Evolutionary conservation across 1,284 basidiomycete species (phyloP).

Genomic region (Cutaneotrichosporon dermatis): DNA sequence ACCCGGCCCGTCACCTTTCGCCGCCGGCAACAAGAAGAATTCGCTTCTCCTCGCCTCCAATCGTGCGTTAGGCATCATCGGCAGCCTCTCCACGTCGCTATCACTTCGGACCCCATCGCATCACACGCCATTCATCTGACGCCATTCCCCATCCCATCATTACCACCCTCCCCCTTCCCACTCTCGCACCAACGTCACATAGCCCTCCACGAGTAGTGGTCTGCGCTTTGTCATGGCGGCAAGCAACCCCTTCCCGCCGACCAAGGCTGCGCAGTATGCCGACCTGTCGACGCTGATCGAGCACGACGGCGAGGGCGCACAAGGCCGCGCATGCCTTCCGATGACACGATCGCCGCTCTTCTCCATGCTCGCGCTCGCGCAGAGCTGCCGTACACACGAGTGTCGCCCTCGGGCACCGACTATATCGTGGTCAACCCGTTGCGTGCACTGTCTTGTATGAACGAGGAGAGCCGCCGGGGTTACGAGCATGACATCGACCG

Average conservation of each 20-base stretch:
- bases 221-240: slow-evolving; percentile 6
- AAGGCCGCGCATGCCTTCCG: slow-evolving; percentile 59
- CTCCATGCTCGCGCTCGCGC: slow-evolving; percentile 78
- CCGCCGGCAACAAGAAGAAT: too few species aligned
- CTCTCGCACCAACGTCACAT: too few species aligned
- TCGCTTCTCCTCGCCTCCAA: too few species aligned
- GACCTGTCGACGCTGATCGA: slow-evolving; percentile 16
- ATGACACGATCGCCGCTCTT: slow-evolving; percentile 70
- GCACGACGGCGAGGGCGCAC: not conserved
- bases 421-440: slow-evolving; percentile 80
- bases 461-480: slow-evolving; percentile 58
- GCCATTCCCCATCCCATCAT: too few species aligned
- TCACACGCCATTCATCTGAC: too few species aligned
- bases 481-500: slow-evolving; percentile 25
- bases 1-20: too few species aligned
- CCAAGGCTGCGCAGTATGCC: slow-evolving; percentile 16
- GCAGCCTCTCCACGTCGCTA: too few species aligned
- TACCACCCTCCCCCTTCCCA: too few species aligned
- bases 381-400: slow-evolving; percentile 69
- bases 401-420: slow-evolving; percentile 23
- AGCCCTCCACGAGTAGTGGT: not conserved
- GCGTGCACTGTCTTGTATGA: slow-evolving; percentile 69
- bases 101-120: too few species aligned
- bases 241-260: slow-evolving; percentile 10
- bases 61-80: too few species aligned